phyloP scores from a whole-genome alignment of 805 yeast genomes.

The Hanseniaspora meyeri region DNA sequence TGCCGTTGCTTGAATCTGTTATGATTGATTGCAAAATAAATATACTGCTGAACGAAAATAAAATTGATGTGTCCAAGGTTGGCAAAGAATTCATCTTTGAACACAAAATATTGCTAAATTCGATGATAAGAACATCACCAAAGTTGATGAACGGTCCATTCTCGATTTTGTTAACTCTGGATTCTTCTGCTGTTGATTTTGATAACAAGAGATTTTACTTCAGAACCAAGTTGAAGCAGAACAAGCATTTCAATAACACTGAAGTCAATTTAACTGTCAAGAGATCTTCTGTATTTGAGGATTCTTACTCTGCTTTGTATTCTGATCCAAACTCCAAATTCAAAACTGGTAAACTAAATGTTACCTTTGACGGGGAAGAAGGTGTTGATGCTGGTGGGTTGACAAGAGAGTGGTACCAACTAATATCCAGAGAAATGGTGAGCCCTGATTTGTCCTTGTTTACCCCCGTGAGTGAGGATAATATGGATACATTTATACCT shows the following conservation, averaged over 20 bases:
- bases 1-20: constrained; percentile 80
- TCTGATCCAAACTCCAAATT: constrained; percentile 48
- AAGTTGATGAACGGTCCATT: constrained; percentile 94
- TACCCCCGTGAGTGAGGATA: constrained; percentile 80
- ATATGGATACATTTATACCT: constrained; percentile 80
- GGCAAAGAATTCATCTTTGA: constrained; percentile 72
- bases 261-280: constrained; percentile 51
- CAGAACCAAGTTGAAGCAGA: constrained; percentile 54
- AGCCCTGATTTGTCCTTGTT: constrained; percentile 90
- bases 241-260: constrained; percentile 25
- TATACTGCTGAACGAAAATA: background rate
- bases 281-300: constrained; percentile 84
- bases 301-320: constrained; percentile 82
- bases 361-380: constrained; percentile 81
- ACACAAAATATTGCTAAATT: constrained; percentile 76
- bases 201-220: constrained; percentile 86
- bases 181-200: constrained; percentile 82
- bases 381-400: constrained; percentile 99
- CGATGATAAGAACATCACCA: constrained; percentile 82
- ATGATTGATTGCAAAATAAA: constrained; percentile 95
- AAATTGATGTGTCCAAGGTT: constrained; percentile 38
- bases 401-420: constrained; percentile 95
- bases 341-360: constrained; percentile 57
- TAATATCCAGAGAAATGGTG: constrained; percentile 84
- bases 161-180: constrained; percentile 62